phyloP scores from a whole-genome alignment of 352 stramenopile species.

The Pythium myriotylum region DNA sequence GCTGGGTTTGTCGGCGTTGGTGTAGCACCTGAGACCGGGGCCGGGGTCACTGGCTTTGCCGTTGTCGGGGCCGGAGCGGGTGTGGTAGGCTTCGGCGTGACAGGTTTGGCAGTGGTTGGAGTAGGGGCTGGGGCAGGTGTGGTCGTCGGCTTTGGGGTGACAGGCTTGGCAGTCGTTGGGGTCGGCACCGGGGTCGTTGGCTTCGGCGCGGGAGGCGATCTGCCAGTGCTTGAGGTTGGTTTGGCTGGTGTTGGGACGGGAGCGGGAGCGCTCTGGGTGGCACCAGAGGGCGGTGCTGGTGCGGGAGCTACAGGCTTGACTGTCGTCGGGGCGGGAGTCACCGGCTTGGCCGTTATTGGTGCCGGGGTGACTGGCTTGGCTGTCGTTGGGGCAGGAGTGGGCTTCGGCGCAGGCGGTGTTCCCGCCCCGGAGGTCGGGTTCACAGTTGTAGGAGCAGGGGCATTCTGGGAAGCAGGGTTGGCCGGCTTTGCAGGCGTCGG shows the following conservation, averaged over 20 bases:
- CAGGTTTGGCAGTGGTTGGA: constrained; percentile 2
- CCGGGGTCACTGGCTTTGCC: neutral
- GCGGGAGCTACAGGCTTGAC: too few relatives aligned
- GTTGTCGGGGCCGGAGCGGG: neutral
- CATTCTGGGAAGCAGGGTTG: neutral
- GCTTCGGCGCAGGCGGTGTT: neutral
- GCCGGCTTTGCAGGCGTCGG: neutral
- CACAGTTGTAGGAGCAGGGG: constrained; percentile 1
- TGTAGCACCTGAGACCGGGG: too few relatives aligned
- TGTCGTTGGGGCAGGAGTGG: neutral
- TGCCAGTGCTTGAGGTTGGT: neutral
- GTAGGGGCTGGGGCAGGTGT: neutral
- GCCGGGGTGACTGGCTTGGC: too few relatives aligned
- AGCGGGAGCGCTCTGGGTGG: too few relatives aligned
- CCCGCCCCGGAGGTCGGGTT: neutral
- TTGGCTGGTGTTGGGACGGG: too few relatives aligned
- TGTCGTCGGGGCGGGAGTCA: too few relatives aligned
- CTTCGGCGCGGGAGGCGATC: too few relatives aligned
- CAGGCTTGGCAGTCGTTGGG: neutral
- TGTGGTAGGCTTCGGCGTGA: constrained; percentile 2
- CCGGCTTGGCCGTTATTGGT: constrained; percentile 1
- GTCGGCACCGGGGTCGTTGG: constrained; percentile 1
- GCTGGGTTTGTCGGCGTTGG: too few relatives aligned
- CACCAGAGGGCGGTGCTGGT: too few relatives aligned
- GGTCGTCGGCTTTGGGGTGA: constrained; percentile 6